phyloP scores from a whole-genome alignment of 73 alveolate species.

The Uronychia binucleata region DNA sequence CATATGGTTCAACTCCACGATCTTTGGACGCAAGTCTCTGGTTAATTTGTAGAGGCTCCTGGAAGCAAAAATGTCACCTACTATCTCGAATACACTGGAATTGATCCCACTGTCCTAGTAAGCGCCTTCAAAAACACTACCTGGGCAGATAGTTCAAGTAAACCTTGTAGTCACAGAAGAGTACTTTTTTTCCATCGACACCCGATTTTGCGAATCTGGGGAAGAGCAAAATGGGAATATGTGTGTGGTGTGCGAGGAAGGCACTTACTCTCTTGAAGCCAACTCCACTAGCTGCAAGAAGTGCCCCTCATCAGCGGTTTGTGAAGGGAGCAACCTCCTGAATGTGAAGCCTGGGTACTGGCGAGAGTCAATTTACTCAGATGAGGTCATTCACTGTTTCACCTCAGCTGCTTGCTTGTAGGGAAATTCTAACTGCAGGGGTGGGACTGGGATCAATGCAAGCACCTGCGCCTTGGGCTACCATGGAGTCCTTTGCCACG shows the following conservation, averaged over 20 bases:
- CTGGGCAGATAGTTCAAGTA: too few species aligned
- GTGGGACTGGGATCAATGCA: slow-evolving; percentile 11
- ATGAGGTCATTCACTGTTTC: slow-evolving; percentile 24
- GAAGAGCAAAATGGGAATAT: slow-evolving; percentile 20
- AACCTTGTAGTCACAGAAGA: too few species aligned
- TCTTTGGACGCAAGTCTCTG: not conserved
- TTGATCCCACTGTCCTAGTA: not conserved
- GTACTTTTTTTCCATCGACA: too few species aligned
- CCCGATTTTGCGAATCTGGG: slow-evolving; percentile 46
- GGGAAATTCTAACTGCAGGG: not conserved
- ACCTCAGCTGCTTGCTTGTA: slow-evolving; percentile 48
- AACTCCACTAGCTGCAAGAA: slow-evolving; percentile 32
- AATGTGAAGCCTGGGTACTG: slow-evolving; percentile 51
- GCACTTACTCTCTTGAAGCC: slow-evolving; percentile 23
- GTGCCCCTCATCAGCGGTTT: slow-evolving; percentile 39
- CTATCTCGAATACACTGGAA: not conserved
- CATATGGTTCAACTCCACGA: not conserved
- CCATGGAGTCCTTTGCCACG: slow-evolving; percentile 37
- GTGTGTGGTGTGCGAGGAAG: slow-evolving; percentile 34
- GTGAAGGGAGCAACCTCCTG: slow-evolving; percentile 49
- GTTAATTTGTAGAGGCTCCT: not conserved
- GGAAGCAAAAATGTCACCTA: not conserved
- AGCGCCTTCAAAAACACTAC: not conserved
- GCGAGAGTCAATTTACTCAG: slow-evolving; percentile 30
- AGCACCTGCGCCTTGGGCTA: slow-evolving; percentile 21